Conservation (phyloP, 148 eudicot genomes). For the Euryodendron excelsum region DNA sequence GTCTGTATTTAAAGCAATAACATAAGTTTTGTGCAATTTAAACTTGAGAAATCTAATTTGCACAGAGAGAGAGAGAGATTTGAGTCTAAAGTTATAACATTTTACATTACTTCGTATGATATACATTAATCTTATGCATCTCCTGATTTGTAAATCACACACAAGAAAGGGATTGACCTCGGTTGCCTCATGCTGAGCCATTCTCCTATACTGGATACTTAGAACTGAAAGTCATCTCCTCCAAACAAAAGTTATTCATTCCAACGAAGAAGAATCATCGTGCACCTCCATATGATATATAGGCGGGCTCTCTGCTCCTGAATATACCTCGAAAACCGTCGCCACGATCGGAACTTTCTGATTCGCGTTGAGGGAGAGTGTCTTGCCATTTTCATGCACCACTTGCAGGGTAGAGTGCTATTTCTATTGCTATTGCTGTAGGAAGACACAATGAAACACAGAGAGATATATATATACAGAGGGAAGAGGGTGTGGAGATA, state of each 20-base stretch:
- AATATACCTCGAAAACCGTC: conserved; percentile 25
- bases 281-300: conserved; percentile 37
- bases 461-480: not conserved
- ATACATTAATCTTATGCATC: not conserved
- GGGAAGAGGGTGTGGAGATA: not conserved
- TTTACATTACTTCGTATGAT: not conserved
- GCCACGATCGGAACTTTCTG: conserved; percentile 14
- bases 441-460: not conserved
- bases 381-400: not conserved
- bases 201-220: not conserved
- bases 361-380: not conserved
- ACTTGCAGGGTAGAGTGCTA: not conserved
- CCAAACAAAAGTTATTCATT: not conserved
- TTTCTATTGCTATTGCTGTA: not conserved
- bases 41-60: no score
- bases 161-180: not conserved
- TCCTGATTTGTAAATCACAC: not conserved
- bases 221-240: not conserved
- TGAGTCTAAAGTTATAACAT: not conserved
- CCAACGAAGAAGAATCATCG: conserved; percentile 28
- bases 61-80: not conserved
- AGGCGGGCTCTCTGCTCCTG: conserved; percentile 30
- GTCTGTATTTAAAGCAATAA: no score
- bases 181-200: not conserved
- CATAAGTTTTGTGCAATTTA: no score